Base-by-base conservation (phyloP, 2,329 filamentous ascomycete genomes). In the Berkeleyomyces rouxiae region DNA sequence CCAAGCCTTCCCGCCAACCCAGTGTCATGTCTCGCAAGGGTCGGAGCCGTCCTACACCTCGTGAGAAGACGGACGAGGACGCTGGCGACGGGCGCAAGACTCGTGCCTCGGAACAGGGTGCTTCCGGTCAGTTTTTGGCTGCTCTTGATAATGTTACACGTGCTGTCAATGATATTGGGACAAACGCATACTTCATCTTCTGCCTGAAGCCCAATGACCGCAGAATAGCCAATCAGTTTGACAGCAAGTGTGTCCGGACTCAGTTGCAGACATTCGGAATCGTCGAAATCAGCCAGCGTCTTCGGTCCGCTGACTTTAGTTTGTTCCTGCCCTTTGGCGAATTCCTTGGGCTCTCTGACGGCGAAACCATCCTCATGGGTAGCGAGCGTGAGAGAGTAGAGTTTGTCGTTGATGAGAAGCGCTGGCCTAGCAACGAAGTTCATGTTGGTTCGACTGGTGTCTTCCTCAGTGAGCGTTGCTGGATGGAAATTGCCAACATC, bases 191-290 rank as follows among this genome's bases (percentile, higher is more conserved):
- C 74, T 97, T 96, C 68, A 82, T 99, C 53, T 96, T 99, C 74
- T 99, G 93, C 70, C 75, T 99, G 66, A 99, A 99, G 74, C 92
- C 93, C 31, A 99, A 99, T 68, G 93, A 99, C 71, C 83, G 93
- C 61, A 85, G 93, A 59, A 99, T 99, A 67, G 92, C 93, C 66
- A 99, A 99, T 68, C 93, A 99, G 70, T 99, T 97, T 69, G 93
- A 99, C 73, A 96, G 90, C 80, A 97, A 97, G 74, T 99, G 93
- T 71, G 93, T 99, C 31, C 85, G 93, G 3, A 88, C 88, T 9
- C 93, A 99, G 71, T 82, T 99, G 1, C 92, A 97, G 71, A 95
- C 90, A 0, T 89, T 97, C 68, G 93, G 93, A 40, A 95, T 99
- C 69, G 91, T 91, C 0, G 93, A 99, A 71, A 96, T 99, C 72